Base-by-base conservation (phyloP, 768 basidiomycete genomes). In the Lentinula raphanica region DNA sequence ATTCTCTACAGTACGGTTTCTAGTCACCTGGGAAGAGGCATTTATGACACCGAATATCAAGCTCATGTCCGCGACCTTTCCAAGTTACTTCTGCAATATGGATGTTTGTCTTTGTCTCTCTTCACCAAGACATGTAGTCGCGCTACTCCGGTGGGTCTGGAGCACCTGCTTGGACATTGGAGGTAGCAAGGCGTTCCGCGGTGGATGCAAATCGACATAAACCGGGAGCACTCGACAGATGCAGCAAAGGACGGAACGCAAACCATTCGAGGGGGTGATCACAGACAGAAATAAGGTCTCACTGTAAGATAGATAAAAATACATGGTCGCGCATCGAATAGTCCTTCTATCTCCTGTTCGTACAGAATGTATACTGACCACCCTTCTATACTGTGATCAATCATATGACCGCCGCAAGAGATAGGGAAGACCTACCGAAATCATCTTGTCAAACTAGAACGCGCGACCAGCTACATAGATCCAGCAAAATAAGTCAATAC, bases 71-170 rank as follows among this genome's bases (percentile, higher is more conserved):
- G 84, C 58, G 66, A 74, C 1, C 71, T 99, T 2, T 74, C 93
- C 7, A 80, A 83, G 0, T 66, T 90, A 25, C 74, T 93, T 25
- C 88, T 92, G 0, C 68, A 84, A 59, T 93, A 88, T 60, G 87
- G 13, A 68, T 94, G 31, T 75, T 78, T 3, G 87, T 88, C 2
- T 92, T 91, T 63, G 80, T 95, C 17, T 85, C 85, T 9, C 68
- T 96, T 57, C 96, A 98, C 68, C 96, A 96, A 69, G 94, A 98
- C 68, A 93, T 98, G 29, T 98, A 93, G 91, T 96, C 94, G 0
- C 85, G 96, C 3, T 95, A 94, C 65, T 85, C 86, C 2, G 96
- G 96, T 7, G 96, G 96, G 44, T 96, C 93, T 1, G 96, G 97
- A 1, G 95, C 96, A 0, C 97, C 97, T 1, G 93, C 91, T 3